These are phyloP conservation scores for Zalerion maritima DNA, from an alignment of 495 filamentous ascomycete genomes.

Conservation along the genomic window DNA sequence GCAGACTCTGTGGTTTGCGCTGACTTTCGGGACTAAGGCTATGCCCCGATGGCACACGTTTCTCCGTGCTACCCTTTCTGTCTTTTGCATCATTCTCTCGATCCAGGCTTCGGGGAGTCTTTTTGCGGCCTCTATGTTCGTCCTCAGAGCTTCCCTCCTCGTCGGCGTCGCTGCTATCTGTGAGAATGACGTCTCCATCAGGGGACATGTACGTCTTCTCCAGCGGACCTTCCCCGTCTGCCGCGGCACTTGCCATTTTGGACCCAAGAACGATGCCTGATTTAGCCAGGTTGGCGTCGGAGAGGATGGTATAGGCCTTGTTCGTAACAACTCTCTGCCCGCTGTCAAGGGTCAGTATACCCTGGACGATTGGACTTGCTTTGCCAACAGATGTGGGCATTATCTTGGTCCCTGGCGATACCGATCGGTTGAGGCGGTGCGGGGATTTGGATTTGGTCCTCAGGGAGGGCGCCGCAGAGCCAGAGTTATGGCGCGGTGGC, in stretches of 20 bases:
- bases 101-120: slow-evolving; percentile 17
- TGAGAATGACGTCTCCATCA: slow-evolving; percentile 43
- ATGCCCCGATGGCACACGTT: slow-evolving; percentile 9
- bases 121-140: slow-evolving; percentile 36
- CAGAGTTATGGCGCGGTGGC: slow-evolving; percentile 30
- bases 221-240: slow-evolving; percentile 44
- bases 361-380: slow-evolving; percentile 23
- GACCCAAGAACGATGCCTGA: slow-evolving; percentile 37
- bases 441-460: slow-evolving; percentile 51
- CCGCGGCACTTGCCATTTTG: slow-evolving; percentile 25
- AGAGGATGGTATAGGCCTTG: slow-evolving; percentile 46
- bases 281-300: slow-evolving; percentile 45
- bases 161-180: slow-evolving; percentile 40
- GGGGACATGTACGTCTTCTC: slow-evolving; percentile 54
- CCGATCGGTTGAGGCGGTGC: slow-evolving; percentile 39
- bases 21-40: slow-evolving; percentile 10
- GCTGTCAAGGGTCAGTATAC: slow-evolving; percentile 33
- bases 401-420: slow-evolving; percentile 37
- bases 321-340: slow-evolving; percentile 41
- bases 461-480: slow-evolving; percentile 23
- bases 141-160: slow-evolving; percentile 32
- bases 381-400: slow-evolving; percentile 23
- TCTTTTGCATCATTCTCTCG: slow-evolving; percentile 21
- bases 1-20: slow-evolving; percentile 35
- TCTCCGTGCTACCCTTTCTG: slow-evolving; percentile 11